Evolutionary conservation across 768 basidiomycete genomes (phyloP).

Genomic region (Rhizopogon vesiculosus): DNA sequence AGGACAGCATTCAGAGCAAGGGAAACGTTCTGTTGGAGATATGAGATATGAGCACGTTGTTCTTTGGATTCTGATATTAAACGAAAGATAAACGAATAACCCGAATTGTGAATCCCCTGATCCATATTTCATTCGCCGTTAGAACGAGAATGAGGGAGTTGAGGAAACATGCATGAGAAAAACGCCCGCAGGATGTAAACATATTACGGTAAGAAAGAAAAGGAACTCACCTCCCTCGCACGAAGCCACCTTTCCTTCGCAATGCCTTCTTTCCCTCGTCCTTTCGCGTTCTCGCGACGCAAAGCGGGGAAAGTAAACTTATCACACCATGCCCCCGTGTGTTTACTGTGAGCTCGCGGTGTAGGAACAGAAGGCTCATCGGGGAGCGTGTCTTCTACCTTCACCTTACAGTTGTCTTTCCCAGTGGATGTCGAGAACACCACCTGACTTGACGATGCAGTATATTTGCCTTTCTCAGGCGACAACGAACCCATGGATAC

Average conservation of each 20-base stretch:
- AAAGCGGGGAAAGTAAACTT: background rate
- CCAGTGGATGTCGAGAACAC: background rate
- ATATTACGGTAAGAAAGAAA: background rate
- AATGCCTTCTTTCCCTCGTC: background rate
- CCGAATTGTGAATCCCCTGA: background rate
- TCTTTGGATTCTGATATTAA: background rate
- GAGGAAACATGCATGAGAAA: no score
- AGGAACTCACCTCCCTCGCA: background rate
- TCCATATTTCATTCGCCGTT: background rate
- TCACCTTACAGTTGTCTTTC: background rate
- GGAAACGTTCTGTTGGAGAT: conserved; percentile 16
- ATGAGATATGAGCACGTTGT: background rate
- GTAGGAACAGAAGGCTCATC: background rate
- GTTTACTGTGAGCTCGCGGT: background rate
- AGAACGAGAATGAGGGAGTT: background rate
- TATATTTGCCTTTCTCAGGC: background rate
- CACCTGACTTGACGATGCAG: background rate
- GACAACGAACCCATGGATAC: background rate
- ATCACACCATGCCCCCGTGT: background rate
- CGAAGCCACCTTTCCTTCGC: background rate
- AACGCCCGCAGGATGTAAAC: no score
- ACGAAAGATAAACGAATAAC: background rate
- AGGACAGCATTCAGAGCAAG: conserved; percentile 24
- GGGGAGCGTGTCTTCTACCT: background rate
- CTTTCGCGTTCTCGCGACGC: background rate